These are phyloP conservation scores for Hanseniaspora lindneri DNA, from an alignment of 805 yeast species.

Conservation along the genomic window DNA sequence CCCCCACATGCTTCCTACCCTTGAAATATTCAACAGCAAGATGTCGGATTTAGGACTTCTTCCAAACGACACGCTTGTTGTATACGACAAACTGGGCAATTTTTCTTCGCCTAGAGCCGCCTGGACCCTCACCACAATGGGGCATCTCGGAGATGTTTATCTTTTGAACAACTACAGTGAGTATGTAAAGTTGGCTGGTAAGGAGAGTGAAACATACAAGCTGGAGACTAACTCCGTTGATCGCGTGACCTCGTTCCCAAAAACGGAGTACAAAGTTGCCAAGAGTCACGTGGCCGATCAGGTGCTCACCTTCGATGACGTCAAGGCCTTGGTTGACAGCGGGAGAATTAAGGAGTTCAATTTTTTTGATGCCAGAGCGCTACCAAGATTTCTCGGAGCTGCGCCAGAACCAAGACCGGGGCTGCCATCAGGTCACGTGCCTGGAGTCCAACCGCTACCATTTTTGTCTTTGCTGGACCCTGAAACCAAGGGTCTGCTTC, in stretches of 20 bases:
- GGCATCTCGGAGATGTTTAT: conserved; percentile 51
- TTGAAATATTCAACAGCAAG: conserved; percentile 41
- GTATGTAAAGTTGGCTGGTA: conserved; percentile 30
- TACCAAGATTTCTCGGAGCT: conserved; percentile 61
- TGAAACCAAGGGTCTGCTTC: conserved; percentile 23
- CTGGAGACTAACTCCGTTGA: conserved; percentile 38
- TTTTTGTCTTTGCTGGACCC: conserved; percentile 50
- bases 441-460: conserved; percentile 68
- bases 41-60: conserved; percentile 46
- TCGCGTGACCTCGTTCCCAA: conserved; percentile 16
- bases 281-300: conserved; percentile 34
- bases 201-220: conserved; percentile 17
- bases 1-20: conserved; percentile 85
- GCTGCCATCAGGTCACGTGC: conserved; percentile 78
- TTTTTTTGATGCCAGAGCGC: conserved; percentile 72
- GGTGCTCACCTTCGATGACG: conserved; percentile 56
- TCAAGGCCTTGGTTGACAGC: conserved; percentile 44
- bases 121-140: conserved; percentile 76
- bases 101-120: conserved; percentile 86
- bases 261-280: conserved; percentile 29
- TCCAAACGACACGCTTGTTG: conserved; percentile 49
- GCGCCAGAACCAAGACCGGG: conserved; percentile 87
- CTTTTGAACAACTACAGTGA: conserved; percentile 56
- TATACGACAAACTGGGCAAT: conserved; percentile 76
- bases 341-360: conserved; percentile 38